Evolutionary conservation across 2,329 filamentous ascomycete genomes (phyloP).

Genomic region (Trichophyton verrucosum): DNA sequence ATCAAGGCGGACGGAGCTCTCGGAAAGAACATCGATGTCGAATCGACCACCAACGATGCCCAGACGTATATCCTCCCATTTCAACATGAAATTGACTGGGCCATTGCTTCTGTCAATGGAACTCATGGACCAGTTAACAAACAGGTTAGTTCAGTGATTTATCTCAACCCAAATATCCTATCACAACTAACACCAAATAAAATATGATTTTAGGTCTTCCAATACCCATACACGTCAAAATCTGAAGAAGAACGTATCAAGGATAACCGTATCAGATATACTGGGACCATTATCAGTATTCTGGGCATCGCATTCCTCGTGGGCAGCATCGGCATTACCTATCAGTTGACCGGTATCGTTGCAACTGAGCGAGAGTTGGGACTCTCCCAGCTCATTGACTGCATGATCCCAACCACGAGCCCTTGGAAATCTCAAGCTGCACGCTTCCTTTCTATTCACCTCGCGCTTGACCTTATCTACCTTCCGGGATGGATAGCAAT

Average conservation of each 20-base stretch:
- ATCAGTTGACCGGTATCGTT: conserved; percentile 76
- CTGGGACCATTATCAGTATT: conserved; percentile 60
- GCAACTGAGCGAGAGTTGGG: conserved; percentile 75
- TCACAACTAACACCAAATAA: neutral
- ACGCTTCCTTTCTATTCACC: conserved; percentile 64
- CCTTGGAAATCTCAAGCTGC: conserved; percentile 67
- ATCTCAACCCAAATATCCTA: neutral
- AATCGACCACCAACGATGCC: conserved; percentile 48
- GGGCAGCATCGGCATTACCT: conserved; percentile 67
- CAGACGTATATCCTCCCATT: conserved; percentile 69
- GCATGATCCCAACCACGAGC: conserved; percentile 70
- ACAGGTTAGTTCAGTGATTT: neutral
- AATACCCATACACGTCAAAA: conserved; percentile 65
- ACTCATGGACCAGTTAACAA: neutral
- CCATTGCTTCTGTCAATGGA: conserved; percentile 49
- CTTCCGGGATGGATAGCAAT: conserved; percentile 71
- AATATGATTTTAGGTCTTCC: conserved; percentile 18
- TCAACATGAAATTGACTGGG: conserved; percentile 62
- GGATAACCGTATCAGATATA: conserved; percentile 56
- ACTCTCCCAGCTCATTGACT: conserved; percentile 78
- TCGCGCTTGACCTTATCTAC: conserved; percentile 70
- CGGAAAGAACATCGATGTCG: conserved; percentile 42
- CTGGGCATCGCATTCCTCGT: conserved; percentile 69
- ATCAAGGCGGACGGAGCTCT: conserved; percentile 63
- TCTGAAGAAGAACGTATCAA: conserved; percentile 55